Evolutionary conservation across 1,139 yeast species (phyloP).

Genomic region (Suhomyces yuchorum): DNA sequence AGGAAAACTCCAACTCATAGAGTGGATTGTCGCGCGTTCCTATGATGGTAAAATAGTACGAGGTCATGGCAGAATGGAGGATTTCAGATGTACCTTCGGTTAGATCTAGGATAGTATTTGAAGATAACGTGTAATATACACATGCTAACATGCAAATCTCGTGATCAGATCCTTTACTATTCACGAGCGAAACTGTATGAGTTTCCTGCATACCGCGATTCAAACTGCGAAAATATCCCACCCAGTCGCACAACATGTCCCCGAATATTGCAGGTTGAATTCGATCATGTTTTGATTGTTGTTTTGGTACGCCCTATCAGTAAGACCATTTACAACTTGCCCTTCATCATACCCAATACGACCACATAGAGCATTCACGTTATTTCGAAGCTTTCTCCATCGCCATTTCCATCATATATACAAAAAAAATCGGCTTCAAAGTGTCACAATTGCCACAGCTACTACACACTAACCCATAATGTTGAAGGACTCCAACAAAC

Average conservation of each 20-base stretch:
- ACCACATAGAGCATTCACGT: neutral
- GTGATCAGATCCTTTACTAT: too few relatives aligned
- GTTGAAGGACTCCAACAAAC: conserved; percentile 8
- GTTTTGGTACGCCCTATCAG: conserved; percentile 7
- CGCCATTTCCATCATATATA: neutral
- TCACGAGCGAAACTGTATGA: neutral
- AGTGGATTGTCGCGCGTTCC: conserved; percentile 87
- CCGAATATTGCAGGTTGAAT: conserved; percentile 9
- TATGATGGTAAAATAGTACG: conserved; percentile 84
- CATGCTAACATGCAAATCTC: neutral
- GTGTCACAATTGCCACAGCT: neutral
- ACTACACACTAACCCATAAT: conserved; percentile 2
- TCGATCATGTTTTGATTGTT: conserved; percentile 12
- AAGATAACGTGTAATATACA: neutral
- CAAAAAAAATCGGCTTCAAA: neutral
- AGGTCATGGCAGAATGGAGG: conserved; percentile 33
- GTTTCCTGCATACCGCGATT: neutral
- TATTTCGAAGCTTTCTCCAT: neutral
- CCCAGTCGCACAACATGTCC: neutral
- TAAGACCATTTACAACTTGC: neutral
- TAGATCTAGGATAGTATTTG: neutral
- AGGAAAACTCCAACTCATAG: conserved; percentile 85
- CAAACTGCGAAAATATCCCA: neutral
- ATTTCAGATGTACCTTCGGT: neutral
- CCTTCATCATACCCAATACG: neutral